phyloP scores from a whole-genome alignment of 371 early-diverging fungal genomes.

The Mortierella sp. region DNA sequence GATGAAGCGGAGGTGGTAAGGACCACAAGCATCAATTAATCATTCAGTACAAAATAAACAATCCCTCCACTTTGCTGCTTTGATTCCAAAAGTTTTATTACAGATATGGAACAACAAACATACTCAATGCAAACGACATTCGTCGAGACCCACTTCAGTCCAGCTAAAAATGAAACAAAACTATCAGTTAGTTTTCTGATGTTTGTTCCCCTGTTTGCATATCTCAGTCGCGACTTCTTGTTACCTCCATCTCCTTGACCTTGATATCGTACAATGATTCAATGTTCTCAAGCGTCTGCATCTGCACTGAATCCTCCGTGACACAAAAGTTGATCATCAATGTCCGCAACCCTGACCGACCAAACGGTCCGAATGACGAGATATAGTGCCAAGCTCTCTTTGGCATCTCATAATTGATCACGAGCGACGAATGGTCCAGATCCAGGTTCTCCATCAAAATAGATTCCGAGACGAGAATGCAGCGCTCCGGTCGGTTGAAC shows the following conservation, averaged over 20 bases:
- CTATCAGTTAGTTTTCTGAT: no score
- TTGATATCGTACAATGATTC: constrained; percentile 44
- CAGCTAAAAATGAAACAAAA: no score
- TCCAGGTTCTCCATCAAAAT: constrained; percentile 43
- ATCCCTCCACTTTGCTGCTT: no score
- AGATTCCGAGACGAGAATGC: constrained; percentile 42
- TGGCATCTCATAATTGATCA: constrained; percentile 53
- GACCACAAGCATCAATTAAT: background rate
- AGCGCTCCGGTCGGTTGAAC: constrained; percentile 39
- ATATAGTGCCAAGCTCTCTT: constrained; percentile 31
- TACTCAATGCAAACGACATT: no score
- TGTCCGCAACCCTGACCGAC: constrained; percentile 36
- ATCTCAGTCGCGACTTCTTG: constrained; percentile 27
- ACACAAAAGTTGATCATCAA: constrained; percentile 47
- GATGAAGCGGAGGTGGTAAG: constrained; percentile 52
- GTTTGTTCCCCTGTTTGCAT: no score
- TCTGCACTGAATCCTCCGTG: constrained; percentile 17
- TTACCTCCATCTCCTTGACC: constrained; percentile 40
- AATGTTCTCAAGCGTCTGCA: constrained; percentile 22
- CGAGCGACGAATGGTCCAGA: constrained; percentile 35
- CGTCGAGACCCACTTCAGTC: no score
- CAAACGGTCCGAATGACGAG: constrained; percentile 47
- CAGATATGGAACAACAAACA: no score
- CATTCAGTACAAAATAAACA: no score
- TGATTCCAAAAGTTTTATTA: no score